Evolutionary conservation across 1,139 yeast species (phyloP).

Genomic region (Suhomyces bribrorum): DNA sequence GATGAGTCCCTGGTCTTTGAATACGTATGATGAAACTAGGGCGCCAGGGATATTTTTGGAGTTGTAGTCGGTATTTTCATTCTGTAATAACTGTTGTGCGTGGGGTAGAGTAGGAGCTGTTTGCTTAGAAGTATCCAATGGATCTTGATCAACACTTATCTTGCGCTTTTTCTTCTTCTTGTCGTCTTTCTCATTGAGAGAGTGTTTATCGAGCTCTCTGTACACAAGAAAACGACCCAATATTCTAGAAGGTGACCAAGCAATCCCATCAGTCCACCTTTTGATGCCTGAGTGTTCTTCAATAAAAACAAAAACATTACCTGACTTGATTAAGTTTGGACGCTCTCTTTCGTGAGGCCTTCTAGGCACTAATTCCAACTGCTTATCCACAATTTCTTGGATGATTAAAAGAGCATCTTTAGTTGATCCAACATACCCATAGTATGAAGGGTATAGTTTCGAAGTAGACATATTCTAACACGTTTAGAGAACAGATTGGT

Average conservation of each 20-base stretch:
- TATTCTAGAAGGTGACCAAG: slow-evolving; percentile 91
- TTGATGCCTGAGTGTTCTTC: slow-evolving; percentile 83
- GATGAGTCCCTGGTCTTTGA: slow-evolving; percentile 74
- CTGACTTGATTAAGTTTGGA: slow-evolving; percentile 62
- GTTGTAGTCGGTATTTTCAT: slow-evolving; percentile 5
- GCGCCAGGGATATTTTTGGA: slow-evolving; percentile 13
- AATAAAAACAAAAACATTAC: slow-evolving; percentile 80
- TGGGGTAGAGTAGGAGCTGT: slow-evolving; percentile 17
- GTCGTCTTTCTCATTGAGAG: slow-evolving; percentile 36
- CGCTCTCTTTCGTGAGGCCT: slow-evolving; percentile 86
- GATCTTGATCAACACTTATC: slow-evolving; percentile 21
- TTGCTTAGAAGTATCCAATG: slow-evolving; percentile 12
- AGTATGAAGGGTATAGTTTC: slow-evolving; percentile 58
- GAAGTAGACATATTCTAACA: slow-evolving; percentile 23
- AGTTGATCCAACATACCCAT: slow-evolving; percentile 79
- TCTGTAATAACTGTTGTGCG: slow-evolving; percentile 19
- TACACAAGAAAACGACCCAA: slow-evolving; percentile 81
- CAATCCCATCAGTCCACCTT: slow-evolving; percentile 92
- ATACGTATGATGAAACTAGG: slow-evolving; percentile 59
- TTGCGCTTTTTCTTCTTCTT: slow-evolving; percentile 35
- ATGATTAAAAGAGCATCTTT: slow-evolving; percentile 81
- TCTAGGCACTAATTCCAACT: slow-evolving; percentile 65
- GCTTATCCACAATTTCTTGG: slow-evolving; percentile 70
- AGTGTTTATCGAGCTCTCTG: slow-evolving; percentile 68
- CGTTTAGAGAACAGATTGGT: neutral